These are phyloP conservation scores for Eurotiales sp. DNA, from an alignment of 2,329 filamentous ascomycete species.

Conservation along the genomic window DNA sequence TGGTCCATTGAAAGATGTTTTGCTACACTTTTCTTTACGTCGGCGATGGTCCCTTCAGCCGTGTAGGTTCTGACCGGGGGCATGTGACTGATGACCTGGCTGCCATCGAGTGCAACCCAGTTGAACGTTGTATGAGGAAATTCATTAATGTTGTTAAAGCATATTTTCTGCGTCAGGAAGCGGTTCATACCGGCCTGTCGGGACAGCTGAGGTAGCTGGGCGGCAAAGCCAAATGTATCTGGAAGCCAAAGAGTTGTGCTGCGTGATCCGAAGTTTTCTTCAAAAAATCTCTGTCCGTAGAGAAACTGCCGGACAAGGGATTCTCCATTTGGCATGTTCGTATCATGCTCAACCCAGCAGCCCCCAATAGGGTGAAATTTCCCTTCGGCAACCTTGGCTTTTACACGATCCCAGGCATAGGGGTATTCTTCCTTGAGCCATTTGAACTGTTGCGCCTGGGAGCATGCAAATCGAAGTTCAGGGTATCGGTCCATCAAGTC, in stretches of 20 bases:
- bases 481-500: conserved; percentile 93
- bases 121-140: conserved; percentile 99
- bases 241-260: conserved; percentile 95
- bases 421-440: conserved; percentile 93
- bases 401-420: conserved; percentile 82
- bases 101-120: conserved; percentile 94
- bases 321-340: conserved; percentile 93
- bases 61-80: conserved; percentile 93
- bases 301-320: conserved; percentile 91
- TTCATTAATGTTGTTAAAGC: conserved; percentile 99
- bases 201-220: conserved; percentile 89
- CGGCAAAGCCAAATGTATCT: conserved; percentile 96
- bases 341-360: conserved; percentile 98
- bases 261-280: conserved; percentile 84
- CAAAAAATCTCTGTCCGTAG: conserved; percentile 92
- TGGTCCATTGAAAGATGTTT: conserved; percentile 96
- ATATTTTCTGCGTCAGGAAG: conserved; percentile 97
- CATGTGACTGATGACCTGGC: conserved; percentile 98
- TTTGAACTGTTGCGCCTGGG: conserved; percentile 97
- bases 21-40: conserved; percentile 80
- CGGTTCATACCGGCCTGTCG: conserved; percentile 88
- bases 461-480: conserved; percentile 87
- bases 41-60: conserved; percentile 88
- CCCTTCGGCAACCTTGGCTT: conserved; percentile 82
- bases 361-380: conserved; percentile 93